Evolutionary conservation across 148 eudicot genomes (phyloP).

Genomic region (Oxyria digyna): DNA sequence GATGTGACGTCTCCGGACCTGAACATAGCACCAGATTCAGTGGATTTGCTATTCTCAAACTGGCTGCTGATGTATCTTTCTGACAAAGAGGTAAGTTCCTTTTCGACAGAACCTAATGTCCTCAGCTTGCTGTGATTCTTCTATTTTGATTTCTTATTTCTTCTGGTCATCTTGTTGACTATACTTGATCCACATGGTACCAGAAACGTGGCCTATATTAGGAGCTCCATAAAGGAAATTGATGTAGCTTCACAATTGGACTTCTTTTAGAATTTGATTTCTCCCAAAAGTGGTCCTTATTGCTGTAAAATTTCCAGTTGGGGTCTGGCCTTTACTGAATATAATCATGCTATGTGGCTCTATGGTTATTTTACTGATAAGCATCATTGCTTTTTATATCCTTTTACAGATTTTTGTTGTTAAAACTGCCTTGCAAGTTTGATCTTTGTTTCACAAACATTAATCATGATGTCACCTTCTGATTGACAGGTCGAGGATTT

Average conservation of each 20-base stretch:
- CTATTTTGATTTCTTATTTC: background rate
- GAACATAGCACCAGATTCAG: slow-evolving; percentile 46
- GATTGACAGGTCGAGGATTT: slow-evolving; percentile 60
- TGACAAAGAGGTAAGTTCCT: slow-evolving; percentile 61
- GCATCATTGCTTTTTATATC: background rate
- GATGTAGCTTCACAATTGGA: background rate
- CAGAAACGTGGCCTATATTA: background rate
- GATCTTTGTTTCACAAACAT: background rate
- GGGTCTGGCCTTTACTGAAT: background rate
- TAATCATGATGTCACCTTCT: background rate
- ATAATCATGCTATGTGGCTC: background rate
- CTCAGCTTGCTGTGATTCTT: background rate
- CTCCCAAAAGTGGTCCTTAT: background rate
- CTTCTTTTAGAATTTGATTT: background rate
- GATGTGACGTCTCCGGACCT: slow-evolving; percentile 93
- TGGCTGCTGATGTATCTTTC: slow-evolving; percentile 99
- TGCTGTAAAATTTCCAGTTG: background rate
- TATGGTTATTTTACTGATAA: background rate
- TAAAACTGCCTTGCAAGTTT: background rate
- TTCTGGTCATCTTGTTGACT: background rate
- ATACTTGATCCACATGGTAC: background rate
- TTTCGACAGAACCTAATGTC: background rate
- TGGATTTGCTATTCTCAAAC: slow-evolving; percentile 88
- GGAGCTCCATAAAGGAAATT: background rate
- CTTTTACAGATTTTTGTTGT: background rate